Percentiles rank a stretch among this genome's conserved stretches.
Conservation (phyloP, 805 yeast genomes). For the Saccharomycopsis javanensis region DNA sequence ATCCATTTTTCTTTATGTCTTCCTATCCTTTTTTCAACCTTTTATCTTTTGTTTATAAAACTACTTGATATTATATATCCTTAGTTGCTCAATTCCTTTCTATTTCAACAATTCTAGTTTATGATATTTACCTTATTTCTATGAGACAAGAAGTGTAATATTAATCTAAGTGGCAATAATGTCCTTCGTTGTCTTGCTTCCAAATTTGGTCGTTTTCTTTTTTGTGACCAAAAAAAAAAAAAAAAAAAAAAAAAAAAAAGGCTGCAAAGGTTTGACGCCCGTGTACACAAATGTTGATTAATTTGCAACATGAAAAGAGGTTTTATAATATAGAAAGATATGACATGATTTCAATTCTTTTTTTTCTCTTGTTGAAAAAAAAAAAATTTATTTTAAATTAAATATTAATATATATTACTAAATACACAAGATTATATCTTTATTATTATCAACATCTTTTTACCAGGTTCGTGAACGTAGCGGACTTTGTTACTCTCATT, state of each 20-base stretch:
- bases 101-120: too few relatives aligned
- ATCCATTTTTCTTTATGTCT: not conserved
- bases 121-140: too few relatives aligned
- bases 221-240: too few relatives aligned
- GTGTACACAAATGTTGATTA: not conserved
- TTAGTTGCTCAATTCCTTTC: too few relatives aligned
- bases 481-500: conserved; percentile 1
- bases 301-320: not conserved
- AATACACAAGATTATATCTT: not conserved
- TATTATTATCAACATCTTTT: conserved; percentile 2
- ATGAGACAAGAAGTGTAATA: too few relatives aligned
- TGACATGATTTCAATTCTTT: too few relatives aligned
- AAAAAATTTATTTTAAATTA: too few relatives aligned
- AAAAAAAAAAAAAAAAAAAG: not conserved
- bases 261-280: not conserved
- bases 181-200: not conserved
- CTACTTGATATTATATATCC: too few relatives aligned
- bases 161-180: conserved; percentile 1
- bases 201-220: not conserved
- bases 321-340: too few relatives aligned
- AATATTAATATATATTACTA: too few relatives aligned
- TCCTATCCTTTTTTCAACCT: not conserved
- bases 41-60: not conserved
- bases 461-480: conserved; percentile 12
- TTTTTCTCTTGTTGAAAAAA: too few relatives aligned